Percentiles rank a stretch among this genome's conserved stretches.
phyloP scores from a whole-genome alignment of 768 basidiomycete species.

The Tephrocybe rancida region DNA sequence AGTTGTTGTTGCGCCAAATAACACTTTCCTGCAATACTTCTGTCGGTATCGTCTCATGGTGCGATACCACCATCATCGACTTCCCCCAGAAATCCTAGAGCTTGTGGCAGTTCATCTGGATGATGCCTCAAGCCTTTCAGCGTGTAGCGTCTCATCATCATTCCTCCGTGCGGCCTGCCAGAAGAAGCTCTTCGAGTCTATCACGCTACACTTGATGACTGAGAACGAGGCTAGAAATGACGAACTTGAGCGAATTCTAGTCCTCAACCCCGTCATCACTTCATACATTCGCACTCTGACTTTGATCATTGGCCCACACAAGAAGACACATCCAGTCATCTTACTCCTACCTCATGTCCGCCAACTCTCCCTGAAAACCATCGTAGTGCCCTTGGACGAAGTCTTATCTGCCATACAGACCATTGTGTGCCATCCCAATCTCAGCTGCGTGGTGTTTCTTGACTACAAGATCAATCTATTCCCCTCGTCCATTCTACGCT shows the following conservation, averaged over 20 bases:
- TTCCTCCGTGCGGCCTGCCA: too few species aligned
- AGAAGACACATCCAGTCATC: not conserved
- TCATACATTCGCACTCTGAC: not conserved
- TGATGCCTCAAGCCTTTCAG: too few species aligned
- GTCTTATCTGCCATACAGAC: not conserved
- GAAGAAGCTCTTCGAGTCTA: not conserved
- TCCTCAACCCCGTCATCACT: not conserved
- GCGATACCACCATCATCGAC: too few species aligned
- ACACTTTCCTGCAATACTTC: too few species aligned
- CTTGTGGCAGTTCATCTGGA: too few species aligned
- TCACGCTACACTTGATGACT: not conserved
- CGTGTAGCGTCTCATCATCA: not conserved
- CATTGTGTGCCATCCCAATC: not conserved
- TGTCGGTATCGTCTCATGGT: too few species aligned
- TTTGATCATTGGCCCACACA: not conserved
- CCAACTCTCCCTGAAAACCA: too few species aligned
- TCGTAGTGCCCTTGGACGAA: not conserved
- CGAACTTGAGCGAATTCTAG: not conserved
- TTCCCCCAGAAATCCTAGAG: too few species aligned
- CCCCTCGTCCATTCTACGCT: not conserved
- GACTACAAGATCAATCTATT: not conserved
- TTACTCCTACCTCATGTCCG: not conserved
- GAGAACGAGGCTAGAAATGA: not conserved
- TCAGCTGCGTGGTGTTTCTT: not conserved
- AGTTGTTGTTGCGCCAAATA: too few species aligned